Base-by-base conservation (phyloP, 2,329 filamentous ascomycete species). In the Knufia fluminis region DNA sequence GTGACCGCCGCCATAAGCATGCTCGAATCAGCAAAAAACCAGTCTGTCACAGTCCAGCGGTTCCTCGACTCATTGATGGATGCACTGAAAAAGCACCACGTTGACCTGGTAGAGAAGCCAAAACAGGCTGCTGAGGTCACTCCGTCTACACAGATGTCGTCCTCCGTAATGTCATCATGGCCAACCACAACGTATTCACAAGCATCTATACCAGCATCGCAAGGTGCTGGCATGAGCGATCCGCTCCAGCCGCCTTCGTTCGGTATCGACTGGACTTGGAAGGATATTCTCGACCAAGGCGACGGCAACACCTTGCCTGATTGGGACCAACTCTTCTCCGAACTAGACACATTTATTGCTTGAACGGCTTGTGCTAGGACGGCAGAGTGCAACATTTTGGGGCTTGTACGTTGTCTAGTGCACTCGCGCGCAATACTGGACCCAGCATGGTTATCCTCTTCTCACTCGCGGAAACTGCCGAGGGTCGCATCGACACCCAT, bases 31-130 rank as follows among this genome's bases (percentile, higher is more conserved):
- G 64, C 64, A 1, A 63, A 66, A 43, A 55, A 61, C 28, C 58
- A 56, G 1, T 67, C 64, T 0, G 55, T 58, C 0, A 49, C 64
- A 16, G 64, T 64, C 1, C 58, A 58, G 2, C 58, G 66, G 19
- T 63, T 64, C 3, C 62, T 69, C 22, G 59, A 64, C n/a, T 64
- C 63, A 0, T 63, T 69, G 61, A 67, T 66, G 62, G 58, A 55
- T 0, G 60, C 66, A 3, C 45, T 69, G 12, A 59, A 59, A 22
- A 64, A 60, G 44, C 60, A 68, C 44, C 56, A 59, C n/a, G 52
- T 56, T 10, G 41, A 40, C 26, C 28, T 58, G 35, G 48, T 46
- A 16, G 23, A 51, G 19, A 20, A 22, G 12, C 32, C 49, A 19
- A 16, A 23, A 26, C 28, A 49, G 7, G 20, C 32, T 24, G 31